Evolutionary conservation across 2,329 filamentous ascomycete genomes (phyloP), one percentile per base, ranked within the genome.

Genomic region (Massarina eburnea): DNA sequence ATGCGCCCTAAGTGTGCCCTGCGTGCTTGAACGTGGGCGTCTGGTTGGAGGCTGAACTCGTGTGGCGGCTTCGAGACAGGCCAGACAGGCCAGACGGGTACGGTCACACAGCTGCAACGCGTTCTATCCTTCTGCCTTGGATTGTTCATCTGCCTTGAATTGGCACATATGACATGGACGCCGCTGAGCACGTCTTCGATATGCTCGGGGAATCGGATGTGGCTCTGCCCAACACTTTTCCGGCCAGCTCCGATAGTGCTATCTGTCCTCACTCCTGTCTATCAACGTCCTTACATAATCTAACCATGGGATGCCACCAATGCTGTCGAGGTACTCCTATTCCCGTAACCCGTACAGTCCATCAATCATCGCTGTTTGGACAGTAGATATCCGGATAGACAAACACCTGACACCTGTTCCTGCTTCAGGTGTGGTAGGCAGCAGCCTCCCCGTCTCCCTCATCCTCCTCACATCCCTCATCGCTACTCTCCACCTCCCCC

Each of bases 401-500:
- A 42, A 38, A 42, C 48, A 41, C 24, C 33, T n/a, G n/a, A n/a
- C n/a, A n/a, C n/a, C n/a, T 18, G 36, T 46, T 44, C 44, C 17
- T 36, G 15, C 51, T 43, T 67, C 57, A 68, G 41, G 57, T 64
- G 55, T 67, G 66, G 41, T 66, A 66, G 36, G 63, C 66, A 37
- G 55, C 55, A 18, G 33, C 60, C 14, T 63, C 61, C 41, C 59
- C 57, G 17, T 36, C 60, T 14, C 62, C 61, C 39, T 61, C 59
- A 17, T 36, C 60, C 14, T 63, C 61, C 40, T 61, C 59, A 12
- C 62, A 61, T 43, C 67, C 67, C 18, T 58, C 63, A 19, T 62
- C 60, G 45, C 60, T 64, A 47, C 62, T 61, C 51, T 68, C 65
- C 14, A 64, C 54, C 37, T 62, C 49, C 12, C 53, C 67, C 46